phyloP scores from a whole-genome alignment of 352 stramenopile species.

The Phytophthora ohioensis region DNA sequence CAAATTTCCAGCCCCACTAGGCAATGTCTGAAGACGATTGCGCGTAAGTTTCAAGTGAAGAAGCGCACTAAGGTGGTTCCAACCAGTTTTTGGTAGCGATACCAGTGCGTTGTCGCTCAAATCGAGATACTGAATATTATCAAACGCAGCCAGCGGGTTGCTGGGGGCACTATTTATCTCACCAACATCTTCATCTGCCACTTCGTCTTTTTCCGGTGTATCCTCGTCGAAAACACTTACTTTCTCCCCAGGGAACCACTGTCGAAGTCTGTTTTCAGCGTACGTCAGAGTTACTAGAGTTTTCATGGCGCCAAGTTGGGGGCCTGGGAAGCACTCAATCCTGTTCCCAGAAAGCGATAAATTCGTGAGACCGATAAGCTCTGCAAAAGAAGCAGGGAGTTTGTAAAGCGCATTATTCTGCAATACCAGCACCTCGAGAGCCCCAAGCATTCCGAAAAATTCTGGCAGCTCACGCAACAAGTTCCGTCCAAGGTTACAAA shows the following conservation, averaged over 20 bases:
- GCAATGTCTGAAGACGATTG: slow-evolving; percentile 53
- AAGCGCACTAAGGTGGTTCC: slow-evolving; percentile 37
- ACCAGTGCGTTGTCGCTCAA: slow-evolving; percentile 55
- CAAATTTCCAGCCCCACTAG: slow-evolving; percentile 32
- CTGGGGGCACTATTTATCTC: neutral
- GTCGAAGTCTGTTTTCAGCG: slow-evolving; percentile 55
- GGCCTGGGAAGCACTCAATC: slow-evolving; percentile 52
- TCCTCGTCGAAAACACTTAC: slow-evolving; percentile 15
- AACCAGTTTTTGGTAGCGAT: slow-evolving; percentile 39
- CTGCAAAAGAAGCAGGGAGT: slow-evolving; percentile 47
- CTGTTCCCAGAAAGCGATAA: slow-evolving; percentile 54
- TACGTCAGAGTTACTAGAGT: slow-evolving; percentile 47
- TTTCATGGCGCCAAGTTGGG: slow-evolving; percentile 25
- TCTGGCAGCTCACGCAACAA: slow-evolving; percentile 46
- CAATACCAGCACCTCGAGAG: slow-evolving; percentile 45
- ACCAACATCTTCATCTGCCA: neutral
- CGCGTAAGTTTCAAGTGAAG: slow-evolving; percentile 53
- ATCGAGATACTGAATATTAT: slow-evolving; percentile 48
- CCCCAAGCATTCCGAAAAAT: slow-evolving; percentile 43
- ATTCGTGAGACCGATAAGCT: slow-evolving; percentile 50
- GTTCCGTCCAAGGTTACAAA: slow-evolving; percentile 57
- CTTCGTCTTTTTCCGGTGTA: slow-evolving; percentile 2
- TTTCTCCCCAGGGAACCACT: slow-evolving; percentile 36
- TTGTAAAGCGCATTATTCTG: slow-evolving; percentile 53
- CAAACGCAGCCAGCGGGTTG: slow-evolving; percentile 43